These are phyloP conservation scores for Prinsepia uniflora DNA, from an alignment of 306 rosid species.

Conservation along the genomic window DNA sequence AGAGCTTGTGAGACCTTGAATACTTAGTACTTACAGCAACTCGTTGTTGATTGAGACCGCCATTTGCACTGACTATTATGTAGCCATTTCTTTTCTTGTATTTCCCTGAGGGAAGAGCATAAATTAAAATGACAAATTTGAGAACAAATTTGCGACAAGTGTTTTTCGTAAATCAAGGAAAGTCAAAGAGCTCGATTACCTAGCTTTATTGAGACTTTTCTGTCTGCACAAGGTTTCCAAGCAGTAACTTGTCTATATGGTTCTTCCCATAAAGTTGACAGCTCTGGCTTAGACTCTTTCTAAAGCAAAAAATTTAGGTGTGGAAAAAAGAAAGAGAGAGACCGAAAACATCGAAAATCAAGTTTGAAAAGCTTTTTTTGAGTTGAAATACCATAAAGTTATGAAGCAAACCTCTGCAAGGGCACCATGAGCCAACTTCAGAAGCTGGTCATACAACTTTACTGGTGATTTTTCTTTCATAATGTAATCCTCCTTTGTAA, in stretches of 20 bases:
- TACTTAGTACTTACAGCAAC: constrained; percentile 72
- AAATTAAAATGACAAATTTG: constrained; percentile 6
- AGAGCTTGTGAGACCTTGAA: too few species aligned
- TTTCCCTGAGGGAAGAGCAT: constrained; percentile 48
- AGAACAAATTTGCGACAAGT: neutral
- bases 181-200: constrained; percentile 33
- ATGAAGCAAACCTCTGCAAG: constrained; percentile 37
- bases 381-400: constrained; percentile 16
- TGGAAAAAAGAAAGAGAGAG: neutral
- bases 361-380: constrained; percentile 8
- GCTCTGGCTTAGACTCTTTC: constrained; percentile 66
- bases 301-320: constrained; percentile 21
- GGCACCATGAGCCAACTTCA: constrained; percentile 8
- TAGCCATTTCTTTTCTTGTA: constrained; percentile 59
- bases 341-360: neutral
- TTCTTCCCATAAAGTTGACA: constrained; percentile 64
- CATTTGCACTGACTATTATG: constrained; percentile 85
- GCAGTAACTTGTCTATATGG: constrained; percentile 49
- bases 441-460: constrained; percentile 72
- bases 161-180: neutral
- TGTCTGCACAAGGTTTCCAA: constrained; percentile 85
- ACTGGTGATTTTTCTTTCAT: constrained; percentile 39
- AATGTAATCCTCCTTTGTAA: constrained; percentile 32
- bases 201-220: constrained; percentile 31
- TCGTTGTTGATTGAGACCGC: constrained; percentile 97